Percentiles rank a stretch among this genome's conserved stretches.
Evolutionary conservation across 306 rosid species (phyloP).

Genomic region (Vigna reflexopilosa): DNA sequence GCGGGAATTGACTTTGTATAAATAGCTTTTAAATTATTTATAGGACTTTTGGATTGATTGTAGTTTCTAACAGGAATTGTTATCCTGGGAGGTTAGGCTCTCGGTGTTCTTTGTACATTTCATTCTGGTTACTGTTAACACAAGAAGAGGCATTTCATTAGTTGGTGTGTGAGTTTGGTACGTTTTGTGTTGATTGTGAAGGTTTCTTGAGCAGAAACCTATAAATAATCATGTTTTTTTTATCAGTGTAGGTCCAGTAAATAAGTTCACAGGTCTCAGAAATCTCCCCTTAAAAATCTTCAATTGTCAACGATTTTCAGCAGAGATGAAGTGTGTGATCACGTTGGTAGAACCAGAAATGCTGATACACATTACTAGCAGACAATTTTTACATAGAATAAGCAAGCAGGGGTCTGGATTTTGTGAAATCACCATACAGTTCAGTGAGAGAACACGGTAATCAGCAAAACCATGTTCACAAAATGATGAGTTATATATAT

Average conservation of each 20-base stretch:
- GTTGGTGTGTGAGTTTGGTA: no score
- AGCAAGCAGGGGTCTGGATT: slow-evolving; percentile 47
- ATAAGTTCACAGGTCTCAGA: background rate
- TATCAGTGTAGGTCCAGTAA: background rate
- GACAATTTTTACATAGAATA: slow-evolving; percentile 49
- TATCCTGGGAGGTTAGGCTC: no score
- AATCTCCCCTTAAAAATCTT: slow-evolving; percentile 8
- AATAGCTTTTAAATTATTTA: no score
- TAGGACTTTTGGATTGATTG: no score
- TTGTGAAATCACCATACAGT: slow-evolving; percentile 49
- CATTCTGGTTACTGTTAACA: no score
- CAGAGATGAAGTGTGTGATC: slow-evolving; percentile 39
- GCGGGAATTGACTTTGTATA: no score
- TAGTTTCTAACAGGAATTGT: no score
- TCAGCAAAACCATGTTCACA: slow-evolving; percentile 47
- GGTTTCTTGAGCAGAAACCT: no score
- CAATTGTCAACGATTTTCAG: slow-evolving; percentile 11
- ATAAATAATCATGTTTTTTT: no score
- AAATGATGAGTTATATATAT: slow-evolving; percentile 17
- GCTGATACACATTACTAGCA: slow-evolving; percentile 34
- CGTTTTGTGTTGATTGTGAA: no score
- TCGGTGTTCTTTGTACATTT: no score
- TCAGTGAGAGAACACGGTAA: slow-evolving; percentile 44
- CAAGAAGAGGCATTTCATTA: no score
- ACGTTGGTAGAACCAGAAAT: slow-evolving; percentile 35